Base-by-base conservation (phyloP, 2,329 filamentous ascomycete species). In the Cytospora chrysosperma region DNA sequence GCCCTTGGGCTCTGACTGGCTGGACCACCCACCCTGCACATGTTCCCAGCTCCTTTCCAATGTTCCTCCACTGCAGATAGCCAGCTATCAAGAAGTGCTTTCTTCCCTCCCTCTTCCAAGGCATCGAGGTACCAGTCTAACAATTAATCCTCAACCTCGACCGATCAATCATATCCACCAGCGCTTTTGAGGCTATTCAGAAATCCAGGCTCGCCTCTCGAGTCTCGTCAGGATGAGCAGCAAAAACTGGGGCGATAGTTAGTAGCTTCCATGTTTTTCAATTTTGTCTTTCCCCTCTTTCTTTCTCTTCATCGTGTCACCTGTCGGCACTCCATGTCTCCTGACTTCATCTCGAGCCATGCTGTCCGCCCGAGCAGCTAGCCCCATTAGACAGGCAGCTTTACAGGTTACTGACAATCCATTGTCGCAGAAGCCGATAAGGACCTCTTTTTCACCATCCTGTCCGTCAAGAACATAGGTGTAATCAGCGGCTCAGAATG, bases 401-500 rank as follows among this genome's bases (percentile, higher is more conserved):
- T n/a, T 47, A 56, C 28, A 30, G 28, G 28, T 30, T 30, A 30
- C 64, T 66, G 54, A 64, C 49, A 40, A 43, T 13, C 6, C 21
- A 40, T 26, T 7, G 49, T 53, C 61, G 30, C 57, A 66, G 64
- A 83, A 64, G 85, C 85, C 65, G 84, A 87, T 69, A 85, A 85
- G 71, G 85, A 87, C 71, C 76, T 87, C 54, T 87, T 87, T 76
- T 86, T 87, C 70, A 85, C 84, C 59, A 87, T 87, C 64, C 74
- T 87, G 47, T 84, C 81, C 4, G 82, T 86, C 56, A 87, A 87
- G 75, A 85, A 86, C 72, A 85, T 87, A 69, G 85, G 84, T 67
- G 79, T 86, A 71, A 86, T 87, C 73, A 87, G 83, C 73, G 84
- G 83, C 63, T 75, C 77, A 19, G 85, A 87, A 84, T 87, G 85